Base-by-base conservation (phyloP, 495 filamentous ascomycete species). In the Aspergillus mulundensis region DNA sequence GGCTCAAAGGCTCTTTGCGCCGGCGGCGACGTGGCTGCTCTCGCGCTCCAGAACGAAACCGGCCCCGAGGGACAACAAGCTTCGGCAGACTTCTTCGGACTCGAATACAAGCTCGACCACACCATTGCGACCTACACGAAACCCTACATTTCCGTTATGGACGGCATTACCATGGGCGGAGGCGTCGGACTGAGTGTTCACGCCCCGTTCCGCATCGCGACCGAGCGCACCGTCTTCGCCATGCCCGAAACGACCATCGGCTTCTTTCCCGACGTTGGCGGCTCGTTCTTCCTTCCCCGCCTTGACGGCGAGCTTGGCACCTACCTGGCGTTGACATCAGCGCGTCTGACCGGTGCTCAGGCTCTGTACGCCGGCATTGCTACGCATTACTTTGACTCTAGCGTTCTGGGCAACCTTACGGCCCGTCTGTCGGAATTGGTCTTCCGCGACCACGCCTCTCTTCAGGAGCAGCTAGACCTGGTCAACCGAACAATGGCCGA, bases 211-310 rank as follows among this genome's bases (percentile, higher is more conserved):
- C 81, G 94, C 20, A 94, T 98, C 64, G 95, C 95, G 23, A 98
- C 94, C 12, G 94, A 98, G 72, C 86, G 86, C 53, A 98, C 95
- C 7, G 70, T 92, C 18, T 96, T 98, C 65, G 91, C 95, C 58
- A 98, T 98, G 94, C 94, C 94, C 34, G 94, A 98, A 77, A 98
- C 94, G 2, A 92, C 79, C 8, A 98, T 98, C 62, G 94, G 94
- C 10, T 96, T 97, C 77, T 98, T 97, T 76, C 94, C 95, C 25
- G 94, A 98, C 63, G 95, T 98, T 30, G 94, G 94, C 40, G 94
- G 84, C 50, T 92, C 88, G 18, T 97, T 97, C 77, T 97, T 97
- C 79, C 78, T 98, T 21, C 89, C 94, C 8, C 81, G 90, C 54
- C 84, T 98, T 73, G 84, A 93, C 56, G 94, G 94, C 44, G 69